Percentiles rank a stretch among this genome's conserved stretches.
Conservation (phyloP, 257 asterid species). For the Ocimum tenuiflorum region DNA sequence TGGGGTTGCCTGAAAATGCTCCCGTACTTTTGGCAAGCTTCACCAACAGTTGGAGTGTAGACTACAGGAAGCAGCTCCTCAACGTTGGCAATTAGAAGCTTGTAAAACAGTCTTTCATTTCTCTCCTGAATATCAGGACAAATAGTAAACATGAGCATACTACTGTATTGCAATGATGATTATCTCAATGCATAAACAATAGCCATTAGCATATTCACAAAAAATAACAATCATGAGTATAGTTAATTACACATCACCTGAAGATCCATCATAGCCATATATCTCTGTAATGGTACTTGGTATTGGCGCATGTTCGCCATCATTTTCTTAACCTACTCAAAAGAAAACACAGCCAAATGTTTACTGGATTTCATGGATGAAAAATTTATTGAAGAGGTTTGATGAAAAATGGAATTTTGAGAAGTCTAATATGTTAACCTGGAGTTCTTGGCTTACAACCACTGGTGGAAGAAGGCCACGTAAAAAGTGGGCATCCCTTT, state of each 20-base stretch:
- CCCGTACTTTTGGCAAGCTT: constrained; percentile 99
- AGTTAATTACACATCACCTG: constrained; percentile 47
- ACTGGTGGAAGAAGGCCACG: constrained; percentile 98
- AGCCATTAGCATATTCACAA: no score
- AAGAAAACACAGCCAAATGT: background rate
- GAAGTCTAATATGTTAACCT: constrained; percentile 41
- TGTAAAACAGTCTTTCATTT: constrained; percentile 84
- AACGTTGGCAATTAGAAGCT: constrained; percentile 87
- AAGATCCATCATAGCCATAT: constrained; percentile 99
- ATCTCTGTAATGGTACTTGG: constrained; percentile 87
- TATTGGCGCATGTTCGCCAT: constrained; percentile 86
- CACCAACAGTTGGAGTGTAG: constrained; percentile 99
- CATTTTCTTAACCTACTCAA: constrained; percentile 78
- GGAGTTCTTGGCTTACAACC: constrained; percentile 63
- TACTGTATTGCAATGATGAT: background rate
- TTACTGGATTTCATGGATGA: background rate
- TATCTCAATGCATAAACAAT: background rate
- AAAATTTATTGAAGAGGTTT: background rate
- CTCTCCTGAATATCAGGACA: constrained; percentile 52
- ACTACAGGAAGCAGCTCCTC: constrained; percentile 98
- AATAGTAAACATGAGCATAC: background rate
- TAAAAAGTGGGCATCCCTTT: constrained; percentile 90
- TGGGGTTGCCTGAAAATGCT: constrained; percentile 94
- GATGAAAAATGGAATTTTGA: background rate
- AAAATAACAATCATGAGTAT: background rate